Evolutionary conservation across 805 yeast species (phyloP).

Genomic region (Pichia manshurica): DNA sequence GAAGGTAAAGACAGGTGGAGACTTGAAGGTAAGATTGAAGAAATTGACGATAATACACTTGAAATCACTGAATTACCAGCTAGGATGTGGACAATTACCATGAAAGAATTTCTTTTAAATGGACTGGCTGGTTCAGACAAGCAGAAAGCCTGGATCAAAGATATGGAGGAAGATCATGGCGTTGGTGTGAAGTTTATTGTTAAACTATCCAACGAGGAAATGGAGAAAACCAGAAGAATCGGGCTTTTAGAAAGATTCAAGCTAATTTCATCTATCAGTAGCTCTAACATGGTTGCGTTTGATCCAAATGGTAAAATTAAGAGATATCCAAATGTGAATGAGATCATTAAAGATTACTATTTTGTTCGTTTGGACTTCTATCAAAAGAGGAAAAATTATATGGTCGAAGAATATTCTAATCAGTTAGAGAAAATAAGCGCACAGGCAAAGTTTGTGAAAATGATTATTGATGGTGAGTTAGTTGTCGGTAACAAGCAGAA

Average conservation of each 20-base stretch:
- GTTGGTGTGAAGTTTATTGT: constrained; percentile 73
- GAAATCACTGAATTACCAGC: constrained; percentile 93
- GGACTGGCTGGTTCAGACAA: constrained; percentile 77
- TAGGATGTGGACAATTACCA: constrained; percentile 83
- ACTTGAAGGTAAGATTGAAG: constrained; percentile 75
- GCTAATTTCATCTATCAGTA: constrained; percentile 57
- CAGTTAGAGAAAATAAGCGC: constrained; percentile 68
- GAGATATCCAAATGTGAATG: constrained; percentile 68
- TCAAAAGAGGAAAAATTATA: constrained; percentile 81
- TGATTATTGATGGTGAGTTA: constrained; percentile 75
- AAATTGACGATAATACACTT: constrained; percentile 68
- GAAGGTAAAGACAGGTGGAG: constrained; percentile 62
- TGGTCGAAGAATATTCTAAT: constrained; percentile 63
- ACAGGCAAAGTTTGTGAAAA: constrained; percentile 86
- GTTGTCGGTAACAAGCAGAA: constrained; percentile 71
- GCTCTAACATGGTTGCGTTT: constrained; percentile 92
- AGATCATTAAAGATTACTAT: constrained; percentile 79
- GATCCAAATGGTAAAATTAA: constrained; percentile 84
- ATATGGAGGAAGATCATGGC: constrained; percentile 91
- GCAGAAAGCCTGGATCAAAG: constrained; percentile 79
- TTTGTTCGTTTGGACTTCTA: constrained; percentile 82
- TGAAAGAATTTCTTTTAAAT: constrained; percentile 76
- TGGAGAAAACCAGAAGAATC: constrained; percentile 66
- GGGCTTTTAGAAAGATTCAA: constrained; percentile 86
- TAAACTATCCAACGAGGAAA: constrained; percentile 69